A percentile compares a stretch with the other conserved stretches of the same genome.
Conservation (phyloP, 1,284 basidiomycete genomes). For the Austroboletus novae-zelandiae region DNA sequence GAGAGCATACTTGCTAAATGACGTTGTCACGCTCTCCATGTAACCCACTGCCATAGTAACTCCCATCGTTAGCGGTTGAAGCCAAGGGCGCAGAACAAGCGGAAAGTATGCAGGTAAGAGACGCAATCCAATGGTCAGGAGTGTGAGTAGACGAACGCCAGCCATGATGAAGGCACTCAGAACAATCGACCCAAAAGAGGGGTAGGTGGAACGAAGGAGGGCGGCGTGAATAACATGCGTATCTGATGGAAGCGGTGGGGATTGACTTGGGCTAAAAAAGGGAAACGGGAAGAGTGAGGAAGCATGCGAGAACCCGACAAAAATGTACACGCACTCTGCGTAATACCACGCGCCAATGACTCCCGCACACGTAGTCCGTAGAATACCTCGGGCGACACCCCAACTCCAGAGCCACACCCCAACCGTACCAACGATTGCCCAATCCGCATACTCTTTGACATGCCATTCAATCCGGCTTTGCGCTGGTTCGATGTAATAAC, state of each 20-base stretch:
- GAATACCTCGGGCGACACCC: conserved; percentile 80
- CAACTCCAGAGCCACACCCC: conserved; percentile 88
- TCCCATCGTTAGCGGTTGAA: conserved; percentile 41
- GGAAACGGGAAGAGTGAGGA: not conserved
- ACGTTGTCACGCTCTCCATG: conserved; percentile 62
- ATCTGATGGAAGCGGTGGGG: conserved; percentile 51
- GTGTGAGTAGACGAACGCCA: conserved; percentile 53
- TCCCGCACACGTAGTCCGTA: conserved; percentile 76
- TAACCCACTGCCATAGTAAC: conserved; percentile 48
- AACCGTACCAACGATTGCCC: conserved; percentile 71
- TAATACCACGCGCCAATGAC: conserved; percentile 95
- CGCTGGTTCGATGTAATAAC: conserved; percentile 48
- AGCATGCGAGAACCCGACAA: too few species aligned
- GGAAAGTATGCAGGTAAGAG: conserved; percentile 56
- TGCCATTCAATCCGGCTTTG: conserved; percentile 61
- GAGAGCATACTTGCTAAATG: conserved; percentile 81
- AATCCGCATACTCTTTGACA: conserved; percentile 76
- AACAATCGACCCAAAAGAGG: conserved; percentile 78
- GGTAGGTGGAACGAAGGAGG: conserved; percentile 74
- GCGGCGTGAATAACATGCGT: conserved; percentile 78
- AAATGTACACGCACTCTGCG: conserved; percentile 50
- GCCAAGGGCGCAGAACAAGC: conserved; percentile 37
- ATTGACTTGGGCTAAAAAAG: conserved; percentile 44
- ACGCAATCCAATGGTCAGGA: conserved; percentile 50
- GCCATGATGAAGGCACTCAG: conserved; percentile 78